Percentiles rank a stretch among this genome's conserved stretches.
Conservation (phyloP, 1,139 yeast genomes). For the Suhomyces bribrorum region DNA sequence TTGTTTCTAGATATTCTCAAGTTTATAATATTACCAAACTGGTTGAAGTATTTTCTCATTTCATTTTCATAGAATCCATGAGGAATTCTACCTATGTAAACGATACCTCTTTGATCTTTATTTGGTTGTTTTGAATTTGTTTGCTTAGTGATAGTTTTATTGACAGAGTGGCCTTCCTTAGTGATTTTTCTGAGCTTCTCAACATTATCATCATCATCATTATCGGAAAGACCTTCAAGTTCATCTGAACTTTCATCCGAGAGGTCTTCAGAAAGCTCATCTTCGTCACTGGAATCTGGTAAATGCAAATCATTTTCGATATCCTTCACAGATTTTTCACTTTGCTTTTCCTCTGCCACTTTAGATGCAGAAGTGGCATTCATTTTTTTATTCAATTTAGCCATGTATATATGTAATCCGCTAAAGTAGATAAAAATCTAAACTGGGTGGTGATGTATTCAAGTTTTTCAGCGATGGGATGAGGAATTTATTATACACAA, state of each 20-base stretch:
- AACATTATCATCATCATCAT: conserved; percentile 20
- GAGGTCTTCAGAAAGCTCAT: conserved; percentile 13
- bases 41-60: conserved; percentile 76
- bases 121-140: conserved; percentile 14
- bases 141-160: conserved; percentile 23
- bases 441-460: background rate
- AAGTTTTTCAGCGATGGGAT: conserved; percentile 16
- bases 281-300: conserved; percentile 26
- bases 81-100: conserved; percentile 91
- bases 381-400: conserved; percentile 9
- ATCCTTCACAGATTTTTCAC: conserved; percentile 26
- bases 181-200: conserved; percentile 11
- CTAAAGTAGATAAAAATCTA: background rate
- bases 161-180: conserved; percentile 19
- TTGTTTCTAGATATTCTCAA: conserved; percentile 85
- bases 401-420: conserved; percentile 5
- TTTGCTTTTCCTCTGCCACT: conserved; percentile 10
- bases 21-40: conserved; percentile 82
- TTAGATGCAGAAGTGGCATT: conserved; percentile 5
- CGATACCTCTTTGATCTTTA: conserved; percentile 54
- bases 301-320: conserved; percentile 35
- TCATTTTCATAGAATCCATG: conserved; percentile 88
- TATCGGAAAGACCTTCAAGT: conserved; percentile 26
- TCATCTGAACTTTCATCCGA: conserved; percentile 23
- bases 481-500: conserved; percentile 5